Base-by-base conservation (phyloP, 306 rosid genomes). In the Cicer chorassanicum region DNA sequence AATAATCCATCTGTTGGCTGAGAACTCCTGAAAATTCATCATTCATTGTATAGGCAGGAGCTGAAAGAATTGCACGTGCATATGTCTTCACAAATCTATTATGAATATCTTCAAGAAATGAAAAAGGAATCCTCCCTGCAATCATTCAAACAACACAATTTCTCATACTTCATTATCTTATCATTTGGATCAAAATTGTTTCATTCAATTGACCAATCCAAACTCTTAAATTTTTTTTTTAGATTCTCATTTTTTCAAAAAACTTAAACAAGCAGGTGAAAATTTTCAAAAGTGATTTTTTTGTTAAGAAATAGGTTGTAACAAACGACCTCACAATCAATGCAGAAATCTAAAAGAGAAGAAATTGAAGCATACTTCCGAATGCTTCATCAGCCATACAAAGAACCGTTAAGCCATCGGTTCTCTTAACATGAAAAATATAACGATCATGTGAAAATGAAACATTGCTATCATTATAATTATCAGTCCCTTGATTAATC, bases 101-200 rank as follows among this genome's bases (percentile, higher is more conserved):
- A 66, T 93, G 97, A 76, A 93, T 89, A 53, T 93, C 98, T 82
- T 93, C 97, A 2, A 93, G 94, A 80, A 93, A 93, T 70, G 96
- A 82, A 72, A 91, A 91, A 9, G 98, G 96, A 41, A 88, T 83
- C 82, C 91, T 91, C 59, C 97, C 98, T 93, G 88, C 75, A 84
- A 29, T 6, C 6, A 46, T 64, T 72, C 46, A 65, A 13, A 12
- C 21, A 1, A 72, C 21, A 38, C 19, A 0, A 61, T 49, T 19
- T 41, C 41, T 68, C 45, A 19, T 4, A 34, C 1, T 29, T 29
- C 64, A 54, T 45, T 68, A 56, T 7, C 63, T 21, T 9, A 67
- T 6, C 7, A 66, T 1, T 51, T 53, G 36, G 63, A 75, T 53
- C n/a, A 68, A 45, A 41, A 44, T 39, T 66, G 12, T 45, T 11